phyloP scores from a whole-genome alignment of 2,329 filamentous ascomycete genomes.

The Pleomassaria siparia region DNA sequence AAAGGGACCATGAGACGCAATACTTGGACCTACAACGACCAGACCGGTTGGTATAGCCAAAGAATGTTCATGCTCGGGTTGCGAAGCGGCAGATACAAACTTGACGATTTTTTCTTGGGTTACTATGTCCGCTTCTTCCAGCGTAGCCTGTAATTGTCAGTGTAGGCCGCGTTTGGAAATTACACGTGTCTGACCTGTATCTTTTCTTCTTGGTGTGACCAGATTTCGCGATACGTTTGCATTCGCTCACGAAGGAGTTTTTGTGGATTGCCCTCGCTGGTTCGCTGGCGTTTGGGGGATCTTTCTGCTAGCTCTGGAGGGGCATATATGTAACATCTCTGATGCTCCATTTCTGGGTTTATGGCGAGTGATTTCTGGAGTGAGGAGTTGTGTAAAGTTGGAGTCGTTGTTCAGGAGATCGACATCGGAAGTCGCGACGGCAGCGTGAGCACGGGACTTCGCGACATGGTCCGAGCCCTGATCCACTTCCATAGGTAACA shows the following conservation, averaged over 20 bases:
- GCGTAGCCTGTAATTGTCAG: conserved; percentile 33
- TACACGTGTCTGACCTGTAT: conserved; percentile 56
- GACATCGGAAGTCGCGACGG: not conserved
- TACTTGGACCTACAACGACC: conserved; percentile 76
- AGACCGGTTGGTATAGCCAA: conserved; percentile 68
- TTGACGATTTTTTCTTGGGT: conserved; percentile 41
- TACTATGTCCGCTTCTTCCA: conserved; percentile 44
- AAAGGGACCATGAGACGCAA: conserved; percentile 73
- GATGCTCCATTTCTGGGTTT: conserved; percentile 47
- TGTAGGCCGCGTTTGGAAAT: not conserved
- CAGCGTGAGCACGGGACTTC: conserved; percentile 31
- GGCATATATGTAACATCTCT: conserved; percentile 51
- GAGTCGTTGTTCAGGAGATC: not conserved
- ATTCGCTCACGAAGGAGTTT: conserved; percentile 52
- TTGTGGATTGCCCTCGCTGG: conserved; percentile 29
- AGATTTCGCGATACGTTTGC: conserved; percentile 62
- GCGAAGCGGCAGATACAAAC: conserved; percentile 40
- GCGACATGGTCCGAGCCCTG: conserved; percentile 8
- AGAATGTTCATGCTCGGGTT: conserved; percentile 19
- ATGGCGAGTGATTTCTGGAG: not conserved
- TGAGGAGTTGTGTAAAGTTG: not conserved
- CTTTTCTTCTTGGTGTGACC: conserved; percentile 64
- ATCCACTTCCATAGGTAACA: too few species aligned
- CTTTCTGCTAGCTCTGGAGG: conserved; percentile 37
- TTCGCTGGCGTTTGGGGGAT: conserved; percentile 46